Base-by-base conservation (phyloP, 2,329 filamentous ascomycete genomes). In the Alternaria rosae region DNA sequence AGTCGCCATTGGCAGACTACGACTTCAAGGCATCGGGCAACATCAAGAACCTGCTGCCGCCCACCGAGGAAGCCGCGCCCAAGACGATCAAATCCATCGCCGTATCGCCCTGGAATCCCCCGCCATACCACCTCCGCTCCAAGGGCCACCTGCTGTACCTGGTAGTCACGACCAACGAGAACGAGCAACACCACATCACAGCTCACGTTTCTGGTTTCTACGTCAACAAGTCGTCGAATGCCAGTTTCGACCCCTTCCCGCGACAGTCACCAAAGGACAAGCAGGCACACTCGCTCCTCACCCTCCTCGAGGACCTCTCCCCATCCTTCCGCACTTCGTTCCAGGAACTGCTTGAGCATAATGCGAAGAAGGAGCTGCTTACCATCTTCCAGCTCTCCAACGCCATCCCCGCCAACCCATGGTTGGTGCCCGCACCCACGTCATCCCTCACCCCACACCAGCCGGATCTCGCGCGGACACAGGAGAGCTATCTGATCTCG, bases 381-480 rank as follows among this genome's bases (percentile, higher is more conserved):
- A 91, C 94, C 30, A 95, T 92, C 50, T 98, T 97, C 83, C 94
- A 97, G 78, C 93, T 98, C 77, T 95, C 94, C 54, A 98, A 98
- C 79, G 91, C 94, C 26, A 92, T 97, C 56, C 95, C 95, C 1
- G 89, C 94, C 28, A 93, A 91, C 67, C 95, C 95, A 21, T 99
- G 95, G 95, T 84, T 94, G 57, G 93, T 98, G 26, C 89, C 93
- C 20, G 84, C 89, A 6, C 84, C 88, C 11, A 86, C 86, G 12
- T 90, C 89, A 6, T 79, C 88, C 7, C 81, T 89, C 65, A 89
- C 86, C 73, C 83, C 87, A 60, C 95, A 99, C 78, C 87, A 91
- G 73, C 79, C 94, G 23, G 95, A 99, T 78, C 87, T 93, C 65
- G 92, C 94, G 21, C 89, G 96, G 57, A 92, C 94, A 21, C 95